Evolutionary conservation across 2,329 filamentous ascomycete species (phyloP).

Genomic region (Didymella pomorum): DNA sequence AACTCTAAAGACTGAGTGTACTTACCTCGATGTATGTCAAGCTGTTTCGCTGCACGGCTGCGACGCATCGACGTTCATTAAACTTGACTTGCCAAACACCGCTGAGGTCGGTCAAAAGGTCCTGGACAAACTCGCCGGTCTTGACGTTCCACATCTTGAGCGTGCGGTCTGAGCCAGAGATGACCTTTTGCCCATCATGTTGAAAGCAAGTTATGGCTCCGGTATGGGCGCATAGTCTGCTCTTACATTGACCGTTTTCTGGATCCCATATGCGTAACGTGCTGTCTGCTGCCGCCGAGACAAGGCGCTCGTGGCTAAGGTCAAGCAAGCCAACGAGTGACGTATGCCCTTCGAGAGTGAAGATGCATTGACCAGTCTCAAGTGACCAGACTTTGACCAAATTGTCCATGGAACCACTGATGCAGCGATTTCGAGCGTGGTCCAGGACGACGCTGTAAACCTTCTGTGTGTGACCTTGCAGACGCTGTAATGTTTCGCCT

Average conservation of each 20-base stretch:
- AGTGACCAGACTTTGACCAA: constrained; percentile 98
- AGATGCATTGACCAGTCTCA: constrained; percentile 81
- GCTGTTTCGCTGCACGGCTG: constrained; percentile 90
- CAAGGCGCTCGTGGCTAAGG: constrained; percentile 85
- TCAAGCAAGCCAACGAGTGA: constrained; percentile 92
- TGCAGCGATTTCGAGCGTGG: constrained; percentile 89
- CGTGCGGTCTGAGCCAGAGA: constrained; percentile 92
- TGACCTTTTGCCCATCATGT: constrained; percentile 95
- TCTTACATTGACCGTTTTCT: constrained; percentile 88
- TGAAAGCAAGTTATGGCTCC: constrained; percentile 99
- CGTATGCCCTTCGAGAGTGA: constrained; percentile 91
- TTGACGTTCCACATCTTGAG: constrained; percentile 99
- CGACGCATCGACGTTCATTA: constrained; percentile 92
- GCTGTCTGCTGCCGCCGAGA: constrained; percentile 94
- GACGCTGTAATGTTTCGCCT: constrained; percentile 82
- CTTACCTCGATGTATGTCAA: constrained; percentile 90
- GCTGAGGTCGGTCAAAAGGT: constrained; percentile 89
- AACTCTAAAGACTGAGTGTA: neutral
- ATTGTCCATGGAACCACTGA: constrained; percentile 98
- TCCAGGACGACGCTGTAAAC: constrained; percentile 98
- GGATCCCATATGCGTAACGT: constrained; percentile 98
- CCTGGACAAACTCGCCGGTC: constrained; percentile 89
- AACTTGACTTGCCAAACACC: constrained; percentile 99
- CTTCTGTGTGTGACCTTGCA: constrained; percentile 88
- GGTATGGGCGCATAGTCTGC: constrained; percentile 89